phyloP scores from a whole-genome alignment of 495 filamentous ascomycete species.

The Jackrogersella minutella region DNA sequence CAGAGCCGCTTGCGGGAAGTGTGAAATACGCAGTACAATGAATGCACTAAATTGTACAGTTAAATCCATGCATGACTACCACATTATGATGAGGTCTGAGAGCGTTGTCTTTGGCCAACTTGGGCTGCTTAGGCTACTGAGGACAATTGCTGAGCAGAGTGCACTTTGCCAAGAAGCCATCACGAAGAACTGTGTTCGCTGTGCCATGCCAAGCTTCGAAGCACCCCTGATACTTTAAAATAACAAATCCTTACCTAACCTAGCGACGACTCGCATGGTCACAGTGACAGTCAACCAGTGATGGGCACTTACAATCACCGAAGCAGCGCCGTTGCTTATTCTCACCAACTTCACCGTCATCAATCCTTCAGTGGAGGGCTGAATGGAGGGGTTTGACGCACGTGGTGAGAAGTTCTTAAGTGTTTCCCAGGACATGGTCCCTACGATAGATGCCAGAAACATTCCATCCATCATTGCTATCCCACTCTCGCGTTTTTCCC shows the following conservation, averaged over 20 bases:
- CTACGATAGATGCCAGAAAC: neutral
- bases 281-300: conserved; percentile 27
- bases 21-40: neutral
- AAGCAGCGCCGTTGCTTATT: conserved; percentile 30
- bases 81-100: conserved; percentile 33
- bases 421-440: neutral
- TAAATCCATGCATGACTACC: neutral
- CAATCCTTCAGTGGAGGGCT: conserved; percentile 24
- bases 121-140: conserved; percentile 1
- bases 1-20: conserved; percentile 6
- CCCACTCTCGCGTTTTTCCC: conserved; percentile 1
- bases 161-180: conserved; percentile 31
- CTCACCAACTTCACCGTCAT: conserved; percentile 25
- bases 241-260: conserved; percentile 34
- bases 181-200: conserved; percentile 27
- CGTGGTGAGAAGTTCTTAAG: conserved; percentile 7
- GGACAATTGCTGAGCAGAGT: conserved; percentile 5
- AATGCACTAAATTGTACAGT: neutral
- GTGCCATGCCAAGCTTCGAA: conserved; percentile 25
- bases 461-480: conserved; percentile 1
- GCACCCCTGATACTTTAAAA: conserved; percentile 26
- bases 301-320: conserved; percentile 28
- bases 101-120: conserved; percentile 13
- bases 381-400: neutral
- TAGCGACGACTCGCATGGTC: conserved; percentile 20